These are phyloP conservation scores for Cyclocybe cylindracea DNA, from an alignment of 768 basidiomycete species.

Conservation along the genomic window DNA sequence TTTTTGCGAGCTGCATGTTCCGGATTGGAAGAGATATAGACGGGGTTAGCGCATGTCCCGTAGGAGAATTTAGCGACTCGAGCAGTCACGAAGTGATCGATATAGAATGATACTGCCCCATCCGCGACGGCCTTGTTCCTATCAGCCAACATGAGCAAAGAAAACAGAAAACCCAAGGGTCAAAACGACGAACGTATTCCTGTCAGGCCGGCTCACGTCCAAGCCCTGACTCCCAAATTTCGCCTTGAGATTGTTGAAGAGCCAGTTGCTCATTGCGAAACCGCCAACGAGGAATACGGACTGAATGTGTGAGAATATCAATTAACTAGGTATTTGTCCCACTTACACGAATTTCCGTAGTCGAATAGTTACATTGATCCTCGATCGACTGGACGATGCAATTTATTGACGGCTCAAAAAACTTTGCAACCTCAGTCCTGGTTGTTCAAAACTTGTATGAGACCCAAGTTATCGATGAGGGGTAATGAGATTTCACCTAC, in stretches of 20 bases:
- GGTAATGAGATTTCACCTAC: conserved; percentile 18
- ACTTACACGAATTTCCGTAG: conserved; percentile 12
- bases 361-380: conserved; percentile 11
- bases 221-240: conserved; percentile 34
- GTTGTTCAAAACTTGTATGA: background rate
- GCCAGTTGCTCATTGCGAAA: conserved; percentile 52
- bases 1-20: conserved; percentile 40
- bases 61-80: conserved; percentile 21
- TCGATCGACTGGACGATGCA: conserved; percentile 23
- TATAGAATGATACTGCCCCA: conserved; percentile 22
- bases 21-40: conserved; percentile 28
- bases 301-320: conserved; percentile 13
- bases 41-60: conserved; percentile 23
- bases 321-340: no score
- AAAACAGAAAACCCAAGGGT: background rate
- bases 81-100: conserved; percentile 21
- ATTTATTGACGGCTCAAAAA: conserved; percentile 27
- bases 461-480: background rate
- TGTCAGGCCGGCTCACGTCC: conserved; percentile 45
- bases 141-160: no score
- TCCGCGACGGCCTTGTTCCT: conserved; percentile 22
- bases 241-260: conserved; percentile 41
- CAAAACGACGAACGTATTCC: conserved; percentile 40
- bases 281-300: conserved; percentile 51
- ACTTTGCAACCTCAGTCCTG: conserved; percentile 22